Conservation (phyloP, 768 basidiomycete genomes). For the Sarcomyxa edulis region DNA sequence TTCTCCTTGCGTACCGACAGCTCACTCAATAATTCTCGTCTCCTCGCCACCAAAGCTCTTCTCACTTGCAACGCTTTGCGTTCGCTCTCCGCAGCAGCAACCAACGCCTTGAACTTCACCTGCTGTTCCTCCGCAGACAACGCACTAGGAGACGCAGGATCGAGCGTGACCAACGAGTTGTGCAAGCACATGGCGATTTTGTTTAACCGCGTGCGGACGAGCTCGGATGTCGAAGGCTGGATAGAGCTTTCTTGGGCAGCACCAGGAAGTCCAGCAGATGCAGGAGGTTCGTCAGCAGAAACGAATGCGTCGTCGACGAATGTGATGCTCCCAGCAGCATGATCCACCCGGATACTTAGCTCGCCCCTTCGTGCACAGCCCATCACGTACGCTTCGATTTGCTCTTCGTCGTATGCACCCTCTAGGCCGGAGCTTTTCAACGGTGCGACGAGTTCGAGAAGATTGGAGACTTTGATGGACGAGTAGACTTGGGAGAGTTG, state of each 20-base stretch:
- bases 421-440: constrained; percentile 50
- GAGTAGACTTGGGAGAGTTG: constrained; percentile 93
- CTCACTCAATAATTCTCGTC: constrained; percentile 81
- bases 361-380: constrained; percentile 85
- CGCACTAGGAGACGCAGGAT: constrained; percentile 36
- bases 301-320: constrained; percentile 79
- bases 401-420: constrained; percentile 63
- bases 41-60: constrained; percentile 77
- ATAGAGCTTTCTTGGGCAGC: constrained; percentile 37
- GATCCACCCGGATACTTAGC: constrained; percentile 82
- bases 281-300: constrained; percentile 30
- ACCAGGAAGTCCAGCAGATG: constrained; percentile 21
- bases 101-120: constrained; percentile 52
- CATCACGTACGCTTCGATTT: constrained; percentile 91
- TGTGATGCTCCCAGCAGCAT: constrained; percentile 76
- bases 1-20: constrained; percentile 82
- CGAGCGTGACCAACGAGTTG: constrained; percentile 56
- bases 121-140: constrained; percentile 54
- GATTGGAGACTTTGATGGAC: constrained; percentile 71
- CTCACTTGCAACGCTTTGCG: constrained; percentile 72
- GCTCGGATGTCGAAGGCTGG: constrained; percentile 67
- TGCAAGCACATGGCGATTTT: constrained; percentile 71
- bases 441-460: constrained; percentile 77
- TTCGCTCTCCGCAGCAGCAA: constrained; percentile 65
- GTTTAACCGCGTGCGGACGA: constrained; percentile 75